A percentile compares a stretch with the other conserved stretches of the same genome.
phyloP scores from a whole-genome alignment of 805 yeast species.

The Sugiyamaella smithiae region DNA sequence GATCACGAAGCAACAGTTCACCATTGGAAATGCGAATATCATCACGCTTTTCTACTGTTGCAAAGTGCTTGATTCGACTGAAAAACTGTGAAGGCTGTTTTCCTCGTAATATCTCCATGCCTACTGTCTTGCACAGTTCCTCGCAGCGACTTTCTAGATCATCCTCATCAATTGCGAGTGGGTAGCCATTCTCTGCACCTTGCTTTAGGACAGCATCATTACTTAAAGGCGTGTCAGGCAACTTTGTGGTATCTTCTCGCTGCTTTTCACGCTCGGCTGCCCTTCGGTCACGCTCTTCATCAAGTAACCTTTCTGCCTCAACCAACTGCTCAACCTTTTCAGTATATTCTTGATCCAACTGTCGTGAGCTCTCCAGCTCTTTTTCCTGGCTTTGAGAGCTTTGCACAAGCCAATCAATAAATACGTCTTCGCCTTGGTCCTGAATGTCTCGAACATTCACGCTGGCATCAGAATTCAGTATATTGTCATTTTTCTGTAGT shows the following conservation, averaged over 20 bases:
- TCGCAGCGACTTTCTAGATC: constrained; percentile 1
- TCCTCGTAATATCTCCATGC: background rate
- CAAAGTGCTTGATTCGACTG: background rate
- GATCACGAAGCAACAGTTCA: background rate
- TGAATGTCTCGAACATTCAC: background rate
- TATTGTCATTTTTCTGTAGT: too few relatives aligned
- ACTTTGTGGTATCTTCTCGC: background rate
- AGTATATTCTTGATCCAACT: background rate
- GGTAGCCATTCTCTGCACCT: background rate
- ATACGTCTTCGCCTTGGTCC: background rate
- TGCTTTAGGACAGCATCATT: background rate
- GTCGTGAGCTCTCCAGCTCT: background rate
- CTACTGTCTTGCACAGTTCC: constrained; percentile 5
- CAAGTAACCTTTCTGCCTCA: background rate
- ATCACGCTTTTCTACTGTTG: background rate
- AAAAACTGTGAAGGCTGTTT: background rate
- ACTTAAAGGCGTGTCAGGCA: background rate
- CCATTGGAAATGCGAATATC: background rate
- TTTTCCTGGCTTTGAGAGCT: background rate
- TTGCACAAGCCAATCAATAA: background rate
- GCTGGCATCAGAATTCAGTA: too few relatives aligned
- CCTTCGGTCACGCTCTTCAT: background rate
- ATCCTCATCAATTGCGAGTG: background rate
- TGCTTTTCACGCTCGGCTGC: background rate
- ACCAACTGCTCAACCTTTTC: background rate